Percentiles rank a stretch among this genome's conserved stretches.
Evolutionary conservation across 345 rosid species (phyloP).

Genomic region (Psidium guajava): DNA sequence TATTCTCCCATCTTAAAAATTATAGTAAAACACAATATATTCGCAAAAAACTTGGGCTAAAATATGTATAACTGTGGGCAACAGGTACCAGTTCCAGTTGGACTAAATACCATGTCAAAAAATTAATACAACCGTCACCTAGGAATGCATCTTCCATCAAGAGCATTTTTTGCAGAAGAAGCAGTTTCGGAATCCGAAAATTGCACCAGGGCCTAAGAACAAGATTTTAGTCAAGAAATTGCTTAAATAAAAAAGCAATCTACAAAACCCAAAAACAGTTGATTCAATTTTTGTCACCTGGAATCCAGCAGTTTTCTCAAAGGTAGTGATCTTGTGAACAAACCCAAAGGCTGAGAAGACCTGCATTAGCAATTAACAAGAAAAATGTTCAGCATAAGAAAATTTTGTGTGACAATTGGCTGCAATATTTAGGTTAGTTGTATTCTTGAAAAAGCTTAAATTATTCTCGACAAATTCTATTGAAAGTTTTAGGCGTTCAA

Average conservation of each 20-base stretch:
- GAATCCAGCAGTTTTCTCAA: slow-evolving; percentile 97
- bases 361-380: slow-evolving; percentile 24
- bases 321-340: slow-evolving; percentile 95
- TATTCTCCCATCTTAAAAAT: not conserved
- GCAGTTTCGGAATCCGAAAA: slow-evolving; percentile 91
- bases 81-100: slow-evolving; percentile 18
- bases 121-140: slow-evolving; percentile 77
- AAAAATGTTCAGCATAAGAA: not conserved
- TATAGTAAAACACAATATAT: not conserved
- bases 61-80: not conserved
- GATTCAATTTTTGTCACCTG: slow-evolving; percentile 33
- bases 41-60: not conserved
- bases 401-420: not conserved
- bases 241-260: not conserved
- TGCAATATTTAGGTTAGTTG: not conserved
- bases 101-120: slow-evolving; percentile 56
- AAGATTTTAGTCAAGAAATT: slow-evolving; percentile 1
- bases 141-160: slow-evolving; percentile 98
- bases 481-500: not conserved
- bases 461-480: not conserved
- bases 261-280: not conserved
- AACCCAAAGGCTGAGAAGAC: slow-evolving; percentile 99
- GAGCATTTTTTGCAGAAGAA: slow-evolving; percentile 67
- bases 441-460: not conserved
- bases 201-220: slow-evolving; percentile 89